phyloP scores from a whole-genome alignment of 345 rosid genomes.

The Pistacia atlantica region DNA sequence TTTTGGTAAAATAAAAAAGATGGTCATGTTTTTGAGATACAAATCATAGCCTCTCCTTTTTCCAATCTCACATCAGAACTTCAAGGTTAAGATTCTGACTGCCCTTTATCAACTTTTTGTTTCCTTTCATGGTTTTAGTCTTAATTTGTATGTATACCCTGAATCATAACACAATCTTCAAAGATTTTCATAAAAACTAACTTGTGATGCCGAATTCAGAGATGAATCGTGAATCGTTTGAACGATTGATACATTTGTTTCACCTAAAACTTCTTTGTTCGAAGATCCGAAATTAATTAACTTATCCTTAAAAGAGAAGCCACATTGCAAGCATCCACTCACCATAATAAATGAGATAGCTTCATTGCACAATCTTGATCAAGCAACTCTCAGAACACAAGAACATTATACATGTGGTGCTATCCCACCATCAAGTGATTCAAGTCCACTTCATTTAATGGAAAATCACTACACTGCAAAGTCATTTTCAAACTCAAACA shows the following conservation, averaged over 20 bases:
- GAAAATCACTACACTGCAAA: neutral
- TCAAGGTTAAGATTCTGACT: neutral
- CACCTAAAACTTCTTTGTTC: too few species aligned
- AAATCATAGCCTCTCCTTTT: neutral
- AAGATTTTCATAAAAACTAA: neutral
- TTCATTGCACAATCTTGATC: neutral
- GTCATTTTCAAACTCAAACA: neutral
- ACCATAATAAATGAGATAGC: constrained; percentile 15
- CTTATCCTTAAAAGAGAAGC: neutral
- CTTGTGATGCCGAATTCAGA: too few species aligned
- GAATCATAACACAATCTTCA: neutral
- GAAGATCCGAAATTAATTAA: too few species aligned
- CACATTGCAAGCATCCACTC: neutral
- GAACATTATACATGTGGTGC: constrained; percentile 21
- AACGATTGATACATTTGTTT: too few species aligned
- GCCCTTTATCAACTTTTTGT: neutral
- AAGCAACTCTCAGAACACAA: neutral
- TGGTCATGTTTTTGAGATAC: neutral
- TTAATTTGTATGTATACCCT: too few species aligned
- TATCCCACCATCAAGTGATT: neutral
- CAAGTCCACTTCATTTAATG: constrained; percentile 21
- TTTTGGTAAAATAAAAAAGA: neutral
- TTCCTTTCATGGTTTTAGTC: neutral
- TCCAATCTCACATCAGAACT: neutral
- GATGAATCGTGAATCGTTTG: too few species aligned